Conservation (phyloP, 208 protist species). For the Trypanosoma grayi region DNA sequence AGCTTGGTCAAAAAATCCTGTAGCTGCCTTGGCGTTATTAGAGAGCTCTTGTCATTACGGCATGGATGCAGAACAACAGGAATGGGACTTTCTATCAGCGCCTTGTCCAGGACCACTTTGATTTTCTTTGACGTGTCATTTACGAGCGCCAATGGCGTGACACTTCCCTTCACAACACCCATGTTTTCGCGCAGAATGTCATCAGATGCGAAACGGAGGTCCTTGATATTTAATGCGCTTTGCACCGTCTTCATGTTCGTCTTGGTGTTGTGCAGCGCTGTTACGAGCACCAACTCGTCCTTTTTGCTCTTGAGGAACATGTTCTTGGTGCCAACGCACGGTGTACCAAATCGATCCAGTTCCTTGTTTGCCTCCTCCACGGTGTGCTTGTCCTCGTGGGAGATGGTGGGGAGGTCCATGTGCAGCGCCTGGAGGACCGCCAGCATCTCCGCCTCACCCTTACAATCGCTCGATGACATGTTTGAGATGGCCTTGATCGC, state of each 20-base stretch:
- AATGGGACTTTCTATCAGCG: conserved; percentile 31
- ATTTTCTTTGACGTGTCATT: conserved; percentile 72
- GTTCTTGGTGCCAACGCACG: conserved; percentile 73
- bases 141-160: conserved; percentile 85
- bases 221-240: conserved; percentile 60
- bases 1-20: conserved; percentile 58
- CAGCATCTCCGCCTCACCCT: conserved; percentile 57
- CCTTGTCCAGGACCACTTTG: conserved; percentile 75
- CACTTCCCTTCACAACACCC: conserved; percentile 66
- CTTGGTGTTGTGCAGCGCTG: conserved; percentile 57
- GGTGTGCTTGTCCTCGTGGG: conserved; percentile 71
- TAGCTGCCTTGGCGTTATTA: conserved; percentile 68
- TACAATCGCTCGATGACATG: conserved; percentile 61
- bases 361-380: conserved; percentile 71
- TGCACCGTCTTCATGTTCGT: conserved; percentile 83
- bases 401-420: conserved; percentile 48
- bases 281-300: conserved; percentile 76
- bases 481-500: conserved; percentile 7
- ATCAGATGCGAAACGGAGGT: conserved; percentile 77
- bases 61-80: conserved; percentile 77
- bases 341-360: conserved; percentile 39
- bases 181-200: conserved; percentile 68
- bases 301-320: conserved; percentile 93
- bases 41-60: conserved; percentile 78
- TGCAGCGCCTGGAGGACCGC: conserved; percentile 41